Base-by-base conservation (phyloP, 1,284 basidiomycete species). In the Sporisorium iseilematis-ciliati region DNA sequence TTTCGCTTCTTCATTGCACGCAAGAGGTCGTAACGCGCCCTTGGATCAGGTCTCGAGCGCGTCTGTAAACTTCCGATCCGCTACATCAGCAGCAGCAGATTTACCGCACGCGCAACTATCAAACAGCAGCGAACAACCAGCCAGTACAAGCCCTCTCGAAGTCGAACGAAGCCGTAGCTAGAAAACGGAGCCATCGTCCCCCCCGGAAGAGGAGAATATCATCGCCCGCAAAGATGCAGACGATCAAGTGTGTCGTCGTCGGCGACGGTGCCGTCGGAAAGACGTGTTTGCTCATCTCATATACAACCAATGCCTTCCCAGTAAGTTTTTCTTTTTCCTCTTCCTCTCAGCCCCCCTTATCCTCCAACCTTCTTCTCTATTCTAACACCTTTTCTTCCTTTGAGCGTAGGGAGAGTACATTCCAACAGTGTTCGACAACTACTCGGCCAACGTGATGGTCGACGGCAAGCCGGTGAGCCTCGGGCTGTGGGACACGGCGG, bases 381-480 rank as follows among this genome's bases (percentile, higher is more conserved):
- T 8, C 21, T 29, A n/a, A n/a, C n/a, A n/a, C n/a, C n/a, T n/a
- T n/a, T n/a, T n/a, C n/a, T n/a, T n/a, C n/a, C n/a, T n/a, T n/a
- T 31, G 26, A 16, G 6, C 40, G 16, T 43, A 79, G 77, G 80
- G 83, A 49, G 83, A 84, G 62, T 84, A 84, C 64, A 83, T 84
- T 45, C 77, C 69, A 26, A 77, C 84, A 91, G 93, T 95, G 53
- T 95, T 96, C 84, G 94, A 96, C 88, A 96, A 97, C 88, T 97
- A 96, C 86, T 93, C 93, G 14, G 87, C 85, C 23, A 87, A 95
- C 88, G 95, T 99, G 72, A 95, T 97, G 91, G 95, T 99, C 67
- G 97, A 99, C 84, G 94, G 95, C 82, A 97, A 97, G 89, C 97
- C 97, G 51, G 96, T 99, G 82, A 95, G 93, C 64, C 91, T 99